Conservation (phyloP, 1,139 yeast species). For the Hansenula sp. region DNA sequence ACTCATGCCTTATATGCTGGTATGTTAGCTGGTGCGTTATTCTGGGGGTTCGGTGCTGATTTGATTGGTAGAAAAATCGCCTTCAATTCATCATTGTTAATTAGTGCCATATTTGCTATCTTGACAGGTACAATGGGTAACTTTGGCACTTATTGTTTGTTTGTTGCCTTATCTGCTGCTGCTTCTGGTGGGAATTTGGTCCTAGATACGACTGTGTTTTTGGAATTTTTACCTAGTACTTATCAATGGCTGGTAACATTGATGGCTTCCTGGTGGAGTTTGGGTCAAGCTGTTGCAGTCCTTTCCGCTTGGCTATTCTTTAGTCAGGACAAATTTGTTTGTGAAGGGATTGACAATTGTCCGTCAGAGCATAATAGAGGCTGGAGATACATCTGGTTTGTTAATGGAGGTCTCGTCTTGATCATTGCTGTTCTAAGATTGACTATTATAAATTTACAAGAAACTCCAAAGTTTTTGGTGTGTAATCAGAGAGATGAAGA, state of each 20-base stretch:
- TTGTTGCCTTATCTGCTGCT: conserved; percentile 35
- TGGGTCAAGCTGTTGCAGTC: conserved; percentile 48
- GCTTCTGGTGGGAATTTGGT: conserved; percentile 54
- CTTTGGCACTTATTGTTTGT: conserved; percentile 36
- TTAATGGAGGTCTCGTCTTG: conserved; percentile 43
- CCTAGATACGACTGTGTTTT: conserved; percentile 44
- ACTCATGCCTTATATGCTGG: conserved; percentile 36
- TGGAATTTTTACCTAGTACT: conserved; percentile 45
- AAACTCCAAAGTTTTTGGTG: conserved; percentile 48
- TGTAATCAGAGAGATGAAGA: conserved; percentile 44
- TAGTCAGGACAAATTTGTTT: conserved; percentile 14
- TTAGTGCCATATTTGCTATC: conserved; percentile 43
- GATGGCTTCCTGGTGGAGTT: conserved; percentile 51
- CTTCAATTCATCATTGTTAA: conserved; percentile 42
- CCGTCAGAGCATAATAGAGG: conserved; percentile 41
- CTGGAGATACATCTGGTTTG: conserved; percentile 49
- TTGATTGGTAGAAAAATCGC: conserved; percentile 48
- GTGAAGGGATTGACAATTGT: conserved; percentile 28
- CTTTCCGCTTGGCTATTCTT: conserved; percentile 44
- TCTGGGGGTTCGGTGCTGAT: conserved; percentile 54
- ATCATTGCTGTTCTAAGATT: conserved; percentile 39
- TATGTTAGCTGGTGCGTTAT: conserved; percentile 44
- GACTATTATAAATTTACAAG: conserved; percentile 39
- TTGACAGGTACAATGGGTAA: conserved; percentile 42
- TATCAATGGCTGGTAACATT: conserved; percentile 46